Base-by-base conservation (phyloP, 768 basidiomycete genomes). In the Hortiboletus flavorubellus region DNA sequence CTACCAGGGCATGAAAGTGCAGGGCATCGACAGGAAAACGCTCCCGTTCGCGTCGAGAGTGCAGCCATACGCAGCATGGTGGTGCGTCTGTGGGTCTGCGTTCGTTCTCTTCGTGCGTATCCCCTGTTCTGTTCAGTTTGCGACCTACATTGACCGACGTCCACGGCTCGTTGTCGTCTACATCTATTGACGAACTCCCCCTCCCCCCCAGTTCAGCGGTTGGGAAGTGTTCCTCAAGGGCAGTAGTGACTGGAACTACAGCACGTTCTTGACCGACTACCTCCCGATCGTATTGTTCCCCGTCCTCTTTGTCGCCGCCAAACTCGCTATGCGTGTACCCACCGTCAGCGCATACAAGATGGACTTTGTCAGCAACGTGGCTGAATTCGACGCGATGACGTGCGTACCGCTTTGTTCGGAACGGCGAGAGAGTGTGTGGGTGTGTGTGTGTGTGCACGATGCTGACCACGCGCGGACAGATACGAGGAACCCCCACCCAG, bases 31-130 rank as follows among this genome's bases (percentile, higher is more conserved):
- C 60, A 73, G 80, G 33, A 53, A 39, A 5, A 72, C 65, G 0
- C 74, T 85, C 6, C 83, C 84, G 1, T 85, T 75, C 64, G 46
- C 57, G 1, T 65, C 76, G 0, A 47, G 55, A 4, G 44, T 82
- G 0, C 76, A 78, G 56, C 78, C 78, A 0, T 78, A 63, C 46
- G 73, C 70, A 0, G 73, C 68, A 8, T 79, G 72, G 70, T 78
- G 69, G 45, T 67, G 65, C 8, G 51, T 69, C 5, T 57, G 68
- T 23, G 62, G 63, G 1, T 62, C 68, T n/a, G 60, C 63, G 10
- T 48, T 68, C 5, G 59, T 66, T 1, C 64, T 73, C 26, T 73
- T 69, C 60, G 80, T 75, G 67, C 71, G 71, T 66, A 1, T 21
- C 3, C 3, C 6, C 18, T 11, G 43, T n/a, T 4, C 2, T 8